Evolutionary conservation across 495 filamentous ascomycete genomes (phyloP), one percentile per base, ranked within the genome.

Genomic region (Cryomyces minteri): DNA sequence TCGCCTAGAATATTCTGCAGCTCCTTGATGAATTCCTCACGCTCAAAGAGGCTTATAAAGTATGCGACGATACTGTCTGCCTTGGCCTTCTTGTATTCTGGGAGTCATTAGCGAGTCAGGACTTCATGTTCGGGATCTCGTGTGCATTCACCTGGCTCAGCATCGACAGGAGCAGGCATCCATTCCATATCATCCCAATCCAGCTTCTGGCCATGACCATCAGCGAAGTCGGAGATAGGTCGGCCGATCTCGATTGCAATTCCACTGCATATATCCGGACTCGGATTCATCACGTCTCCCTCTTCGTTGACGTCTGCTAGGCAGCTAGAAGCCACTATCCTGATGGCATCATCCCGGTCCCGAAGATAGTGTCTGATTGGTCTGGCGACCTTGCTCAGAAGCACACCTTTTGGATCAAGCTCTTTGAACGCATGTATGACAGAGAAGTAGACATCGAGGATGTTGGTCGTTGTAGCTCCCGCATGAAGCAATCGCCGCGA

Each of bases 171-270:
- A 54, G 93, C 82, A 1, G 90, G 90, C 12, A 80, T 67, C 90
- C 90, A 99, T 45, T 73, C 72, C 75, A 92, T 78, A 58, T 96
- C 86, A 51, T 88, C 74, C 72, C 77, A 95, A 60, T 92, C 82
- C 8, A 90, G 62, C 37, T 83, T 84, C 41, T 82, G 74, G 36
- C 76, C 72, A 6, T 73, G 70, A 8, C 63, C 63, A 5, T 50
- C 59, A 48, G 40, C 53, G 43, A 61, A 64, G 18, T 25, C 2
- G n/a, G 51, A 72, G 64, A 44, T 72, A 57, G 43, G 79, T 66
- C 58, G 79, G 68, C 72, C 68, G 40, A 96, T 72, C 47, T 95
- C 73, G 5, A 72, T 61, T 6, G 87, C 79, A 38, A 96, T 70
- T 55, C 93, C 87, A 7, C 72, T 66, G 28, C 94, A 72, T 10